Evolutionary conservation across 352 stramenopile species (phyloP).

Genomic region (Globisporangium recalcitrans): DNA sequence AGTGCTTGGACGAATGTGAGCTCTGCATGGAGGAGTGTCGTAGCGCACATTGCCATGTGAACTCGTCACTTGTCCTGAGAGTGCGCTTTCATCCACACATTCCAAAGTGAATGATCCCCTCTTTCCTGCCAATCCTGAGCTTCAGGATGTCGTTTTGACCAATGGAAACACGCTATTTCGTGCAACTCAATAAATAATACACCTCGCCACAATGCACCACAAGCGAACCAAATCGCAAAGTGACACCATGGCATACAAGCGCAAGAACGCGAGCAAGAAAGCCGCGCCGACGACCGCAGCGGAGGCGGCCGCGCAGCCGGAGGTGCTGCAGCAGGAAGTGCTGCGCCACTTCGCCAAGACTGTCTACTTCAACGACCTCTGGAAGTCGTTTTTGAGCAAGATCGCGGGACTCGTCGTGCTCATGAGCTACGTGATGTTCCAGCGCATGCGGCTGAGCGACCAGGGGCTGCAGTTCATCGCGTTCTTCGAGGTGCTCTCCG

Average conservation of each 20-base stretch:
- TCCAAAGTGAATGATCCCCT: too few species aligned
- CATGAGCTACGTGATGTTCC: conserved; percentile 57
- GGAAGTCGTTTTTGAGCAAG: conserved; percentile 79
- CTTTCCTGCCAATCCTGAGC: too few species aligned
- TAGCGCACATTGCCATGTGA: too few species aligned
- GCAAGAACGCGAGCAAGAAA: conserved; percentile 17
- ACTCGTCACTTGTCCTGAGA: too few species aligned
- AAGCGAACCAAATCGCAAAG: too few species aligned
- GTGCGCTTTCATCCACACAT: too few species aligned
- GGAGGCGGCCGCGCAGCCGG: conserved; percentile 16
- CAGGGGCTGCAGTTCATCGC: conserved; percentile 46
- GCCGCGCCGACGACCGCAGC: conserved; percentile 2
- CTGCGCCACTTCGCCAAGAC: conserved; percentile 80
- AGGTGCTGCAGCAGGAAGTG: conserved; percentile 57
- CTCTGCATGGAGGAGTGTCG: too few species aligned
- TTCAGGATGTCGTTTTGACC: too few species aligned
- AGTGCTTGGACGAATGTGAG: too few species aligned
- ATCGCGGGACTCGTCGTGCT: conserved; percentile 61
- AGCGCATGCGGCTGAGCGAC: conserved; percentile 47
- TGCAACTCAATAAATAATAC: too few species aligned
- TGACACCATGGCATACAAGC: conserved; percentile 13
- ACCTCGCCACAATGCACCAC: too few species aligned
- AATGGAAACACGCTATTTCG: too few species aligned
- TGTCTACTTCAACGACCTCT: conserved; percentile 82
- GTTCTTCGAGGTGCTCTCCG: conserved; percentile 58